Evolutionary conservation across 2,329 filamentous ascomycete genomes (phyloP), one percentile per base, ranked within the genome.

Genomic region (Fusarium piperis): DNA sequence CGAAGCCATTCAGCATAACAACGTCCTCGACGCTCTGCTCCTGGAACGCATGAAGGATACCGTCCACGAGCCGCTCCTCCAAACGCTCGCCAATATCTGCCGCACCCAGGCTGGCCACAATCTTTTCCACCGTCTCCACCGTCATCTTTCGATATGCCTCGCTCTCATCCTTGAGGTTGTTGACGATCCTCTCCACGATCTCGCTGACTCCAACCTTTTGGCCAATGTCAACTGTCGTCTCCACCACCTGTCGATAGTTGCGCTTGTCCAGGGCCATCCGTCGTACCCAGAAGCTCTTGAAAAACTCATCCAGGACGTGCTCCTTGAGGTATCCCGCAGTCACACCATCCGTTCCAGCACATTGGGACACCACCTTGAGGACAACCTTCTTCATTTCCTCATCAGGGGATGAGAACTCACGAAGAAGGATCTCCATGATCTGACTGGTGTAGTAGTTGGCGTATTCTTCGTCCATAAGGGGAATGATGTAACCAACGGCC

Each of bases 361-460:
- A 98, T 79, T 99, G 96, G 18, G 95, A 98, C 16, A 99, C 91
- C 30, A 99, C 96, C 83, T 98, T 98, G 65, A 99, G 85, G 9
- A 99, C 96, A 1, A 99, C 96, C 85, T 99, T 99, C 85, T 98
- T 99, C 96, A 99, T 99, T 82, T 99, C 96, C 82, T 99, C 96
- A 74, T 99, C 96, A 0, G 96, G 96, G 1, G 95, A 98, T 8
- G 94, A 93, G 78, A 99, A 99, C 79, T 99, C 96, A 77, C 96
- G 91, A 32, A 98, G 89, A 15, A 99, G 85, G 77, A 98, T 98
- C 81, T 98, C 96, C 95, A 99, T 98, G 77, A 99, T 98, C 81
- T 99, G 95, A 74, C 91, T 94, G 10, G 96, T 98, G 79, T 99
- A 99, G 84, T 99, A 99, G 80, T 98, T 98, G 82, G 96, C 95